Percentiles rank a stretch among this genome's conserved stretches.
Conservation (phyloP, 257 asterid genomes). For the Eustoma russellianum region DNA sequence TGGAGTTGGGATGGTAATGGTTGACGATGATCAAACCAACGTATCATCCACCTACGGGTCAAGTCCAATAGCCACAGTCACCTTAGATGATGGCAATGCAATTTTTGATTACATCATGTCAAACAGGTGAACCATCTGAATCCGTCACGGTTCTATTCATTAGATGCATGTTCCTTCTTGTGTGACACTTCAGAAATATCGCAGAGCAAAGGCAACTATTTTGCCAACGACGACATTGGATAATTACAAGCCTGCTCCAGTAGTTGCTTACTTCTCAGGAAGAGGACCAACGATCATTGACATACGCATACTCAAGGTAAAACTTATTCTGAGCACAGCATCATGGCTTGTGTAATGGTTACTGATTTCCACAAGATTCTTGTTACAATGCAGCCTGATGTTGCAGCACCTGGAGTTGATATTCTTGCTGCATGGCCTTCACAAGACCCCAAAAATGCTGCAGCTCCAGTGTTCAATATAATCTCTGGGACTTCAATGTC, state of each 20-base stretch:
- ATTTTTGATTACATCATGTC: conserved; percentile 43
- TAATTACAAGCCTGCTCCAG: conserved; percentile 56
- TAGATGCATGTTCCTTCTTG: no score
- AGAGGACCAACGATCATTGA: conserved; percentile 41
- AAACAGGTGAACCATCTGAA: conserved; percentile 25
- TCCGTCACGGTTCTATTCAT: neutral
- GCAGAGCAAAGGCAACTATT: conserved; percentile 53
- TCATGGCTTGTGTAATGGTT: conserved; percentile 9
- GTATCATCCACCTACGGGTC: conserved; percentile 23
- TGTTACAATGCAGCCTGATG: conserved; percentile 39
- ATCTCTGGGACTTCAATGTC: conserved; percentile 62
- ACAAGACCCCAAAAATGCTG: conserved; percentile 27
- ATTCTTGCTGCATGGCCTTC: conserved; percentile 61
- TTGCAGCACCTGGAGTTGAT: conserved; percentile 54
- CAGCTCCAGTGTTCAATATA: conserved; percentile 33
- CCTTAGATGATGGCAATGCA: conserved; percentile 30
- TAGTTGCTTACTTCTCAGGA: conserved; percentile 51
- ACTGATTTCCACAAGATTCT: no score
- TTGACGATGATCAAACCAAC: conserved; percentile 24
- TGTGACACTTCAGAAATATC: conserved; percentile 8
- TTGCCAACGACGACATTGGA: conserved; percentile 42
- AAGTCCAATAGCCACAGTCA: conserved; percentile 29
- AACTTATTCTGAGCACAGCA: neutral
- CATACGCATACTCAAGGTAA: conserved; percentile 51
- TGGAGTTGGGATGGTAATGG: conserved; percentile 41